Base-by-base conservation (phyloP, 192 early-diverging fungal genomes). In the Oehlia diaphana region DNA sequence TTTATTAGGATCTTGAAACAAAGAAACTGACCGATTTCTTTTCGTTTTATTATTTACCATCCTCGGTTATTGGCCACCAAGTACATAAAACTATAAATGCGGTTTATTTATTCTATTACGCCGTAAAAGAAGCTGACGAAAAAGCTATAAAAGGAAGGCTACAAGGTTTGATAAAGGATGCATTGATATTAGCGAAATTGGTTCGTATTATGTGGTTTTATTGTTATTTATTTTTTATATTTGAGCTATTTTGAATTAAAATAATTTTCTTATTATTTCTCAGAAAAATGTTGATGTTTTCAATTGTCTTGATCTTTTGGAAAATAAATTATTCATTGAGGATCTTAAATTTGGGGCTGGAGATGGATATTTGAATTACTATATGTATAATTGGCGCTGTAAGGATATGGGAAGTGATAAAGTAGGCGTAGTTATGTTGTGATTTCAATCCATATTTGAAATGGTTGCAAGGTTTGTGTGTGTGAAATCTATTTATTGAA, bases 31-130 rank as follows among this genome's bases (percentile, higher is more conserved):
- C 93, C 2, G 94, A 98, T 80, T 96, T 99, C 79, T 88, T 95
- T 75, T 96, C 96, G 7, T 99, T 97, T 88, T 99, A 98, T 87
- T 92, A 91, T 80, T 88, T 99, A 61, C 95, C 97, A n/a, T 97
- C 96, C 67, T 90, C 93, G 3, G 94, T 96, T 35, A 94, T 98
- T 72, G 92, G 91, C 81, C 83, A 94, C 83, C 83, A 89, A 31
- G 87, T 83, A 31, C 92, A 97, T 84, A 87, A 83, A 68, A 88
- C 87, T 28, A 84, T 99, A 79, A 91, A 95, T 72, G 97, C 97
- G 0, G 96, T 97, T 14, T 99, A 99, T 77, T 81, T 96, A 50
- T 99, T 95, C 87, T 99, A 98, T 87, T 99, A 99, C 83, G 92
- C 89, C 16, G 87, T 89, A 14, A 80, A 89, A 23, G 74, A 61